Evolutionary conservation across 1,284 basidiomycete genomes (phyloP).

Genomic region (Trichosporon faecale): DNA sequence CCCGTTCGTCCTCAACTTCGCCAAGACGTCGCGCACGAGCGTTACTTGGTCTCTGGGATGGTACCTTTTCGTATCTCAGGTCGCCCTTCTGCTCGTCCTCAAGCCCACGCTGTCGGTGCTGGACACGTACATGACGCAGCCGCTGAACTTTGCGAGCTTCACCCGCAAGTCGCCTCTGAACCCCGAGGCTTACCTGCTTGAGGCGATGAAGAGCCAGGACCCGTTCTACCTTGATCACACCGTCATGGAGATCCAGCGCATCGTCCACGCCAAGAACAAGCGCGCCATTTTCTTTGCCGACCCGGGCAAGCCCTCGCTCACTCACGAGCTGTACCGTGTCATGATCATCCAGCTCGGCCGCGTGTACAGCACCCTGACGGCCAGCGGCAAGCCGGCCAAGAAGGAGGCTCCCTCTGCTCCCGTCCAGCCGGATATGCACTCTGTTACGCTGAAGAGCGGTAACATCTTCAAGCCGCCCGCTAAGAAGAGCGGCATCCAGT

Average conservation of each 20-base stretch:
- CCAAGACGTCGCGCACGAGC: constrained; percentile 30
- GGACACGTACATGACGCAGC: constrained; percentile 43
- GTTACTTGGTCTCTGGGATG: constrained; percentile 30
- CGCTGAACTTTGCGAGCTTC: constrained; percentile 39
- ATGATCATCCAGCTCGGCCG: constrained; percentile 39
- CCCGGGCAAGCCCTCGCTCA: constrained; percentile 32
- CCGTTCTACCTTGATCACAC: constrained; percentile 45
- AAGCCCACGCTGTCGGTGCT: constrained; percentile 34
- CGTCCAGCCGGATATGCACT: constrained; percentile 27
- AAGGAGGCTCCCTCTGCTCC: neutral
- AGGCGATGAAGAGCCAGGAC: constrained; percentile 37
- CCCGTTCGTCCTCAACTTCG: constrained; percentile 44
- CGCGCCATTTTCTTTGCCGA: constrained; percentile 41
- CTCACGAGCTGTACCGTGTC: constrained; percentile 35
- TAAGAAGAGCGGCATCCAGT: constrained; percentile 30
- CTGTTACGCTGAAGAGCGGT: constrained; percentile 36
- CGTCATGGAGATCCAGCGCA: constrained; percentile 44
- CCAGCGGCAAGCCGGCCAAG: constrained; percentile 20
- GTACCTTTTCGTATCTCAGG: constrained; percentile 33
- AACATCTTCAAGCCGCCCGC: constrained; percentile 42
- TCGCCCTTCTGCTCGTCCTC: constrained; percentile 30
- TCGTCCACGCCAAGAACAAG: constrained; percentile 29
- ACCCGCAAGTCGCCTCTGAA: constrained; percentile 37
- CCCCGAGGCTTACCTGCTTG: constrained; percentile 40
- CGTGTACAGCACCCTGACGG: constrained; percentile 27